Evolutionary conservation across 2,329 filamentous ascomycete species (phyloP).

Genomic region (Lasiodiplodia citricola): DNA sequence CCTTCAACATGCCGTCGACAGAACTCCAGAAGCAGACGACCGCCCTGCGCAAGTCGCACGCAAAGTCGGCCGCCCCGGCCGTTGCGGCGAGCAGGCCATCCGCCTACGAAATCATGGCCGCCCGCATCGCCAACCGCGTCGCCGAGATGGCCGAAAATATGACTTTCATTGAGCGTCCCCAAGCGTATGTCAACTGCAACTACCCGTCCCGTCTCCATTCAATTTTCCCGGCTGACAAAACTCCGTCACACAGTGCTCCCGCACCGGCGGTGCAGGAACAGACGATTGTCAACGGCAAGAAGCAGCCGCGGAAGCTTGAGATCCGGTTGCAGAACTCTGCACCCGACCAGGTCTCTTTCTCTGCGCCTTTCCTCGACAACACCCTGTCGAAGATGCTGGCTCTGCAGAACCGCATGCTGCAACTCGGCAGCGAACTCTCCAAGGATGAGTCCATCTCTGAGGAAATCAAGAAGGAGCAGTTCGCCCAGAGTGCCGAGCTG

Average conservation of each 20-base stretch:
- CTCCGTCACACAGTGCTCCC: not conserved
- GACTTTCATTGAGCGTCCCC: conserved; percentile 53
- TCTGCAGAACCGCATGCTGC: conserved; percentile 57
- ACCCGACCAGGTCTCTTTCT: conserved; percentile 52
- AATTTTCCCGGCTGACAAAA: not conserved
- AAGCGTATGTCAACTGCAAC: not conserved
- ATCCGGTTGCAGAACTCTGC: conserved; percentile 51
- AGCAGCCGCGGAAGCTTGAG: conserved; percentile 56
- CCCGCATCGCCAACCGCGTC: conserved; percentile 56
- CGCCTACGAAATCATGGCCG: conserved; percentile 58
- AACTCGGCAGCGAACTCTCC: conserved; percentile 53
- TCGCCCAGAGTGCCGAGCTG: conserved; percentile 55
- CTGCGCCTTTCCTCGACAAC: conserved; percentile 60
- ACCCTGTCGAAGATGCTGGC: conserved; percentile 56
- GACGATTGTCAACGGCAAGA: conserved; percentile 40
- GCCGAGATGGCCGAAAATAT: conserved; percentile 60
- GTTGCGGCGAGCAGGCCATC: conserved; percentile 36
- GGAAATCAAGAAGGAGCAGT: conserved; percentile 56
- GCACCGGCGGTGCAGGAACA: conserved; percentile 33
- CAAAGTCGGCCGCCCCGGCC: conserved; percentile 21
- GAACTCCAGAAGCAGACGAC: conserved; percentile 38
- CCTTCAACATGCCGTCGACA: conserved; percentile 37
- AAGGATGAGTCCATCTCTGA: conserved; percentile 44
- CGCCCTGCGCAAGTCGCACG: conserved; percentile 28
- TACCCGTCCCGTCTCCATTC: not conserved